Evolutionary conservation across 2,329 filamentous ascomycete species (phyloP).

Genomic region (Aureobasidium sp.): DNA sequence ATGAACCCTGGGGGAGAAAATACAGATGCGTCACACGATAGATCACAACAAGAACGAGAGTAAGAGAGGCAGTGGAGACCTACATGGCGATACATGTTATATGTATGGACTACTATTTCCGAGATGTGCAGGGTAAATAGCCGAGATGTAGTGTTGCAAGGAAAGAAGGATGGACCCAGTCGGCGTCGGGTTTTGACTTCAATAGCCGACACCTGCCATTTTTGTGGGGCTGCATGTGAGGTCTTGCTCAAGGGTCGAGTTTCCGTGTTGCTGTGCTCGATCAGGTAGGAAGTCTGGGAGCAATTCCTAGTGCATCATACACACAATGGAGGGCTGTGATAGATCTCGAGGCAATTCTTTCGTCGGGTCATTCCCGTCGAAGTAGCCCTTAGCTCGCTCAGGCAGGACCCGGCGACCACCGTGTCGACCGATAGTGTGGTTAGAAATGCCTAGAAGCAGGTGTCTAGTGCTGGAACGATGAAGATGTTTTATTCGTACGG

Average conservation of each 20-base stretch:
- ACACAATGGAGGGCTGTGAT: neutral
- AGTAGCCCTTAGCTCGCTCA: neutral
- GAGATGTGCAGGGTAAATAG: neutral
- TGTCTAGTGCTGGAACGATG: neutral
- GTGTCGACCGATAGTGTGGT: no score
- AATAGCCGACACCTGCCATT: constrained; percentile 1
- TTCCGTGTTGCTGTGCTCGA: neutral
- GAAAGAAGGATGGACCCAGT: neutral
- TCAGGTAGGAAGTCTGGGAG: neutral
- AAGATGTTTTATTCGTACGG: neutral
- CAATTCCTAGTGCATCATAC: neutral
- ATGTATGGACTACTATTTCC: constrained; percentile 11
- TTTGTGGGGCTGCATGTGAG: neutral
- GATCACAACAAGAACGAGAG: no score
- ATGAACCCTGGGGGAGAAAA: neutral
- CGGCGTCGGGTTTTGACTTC: constrained; percentile 6
- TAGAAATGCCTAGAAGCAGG: no score
- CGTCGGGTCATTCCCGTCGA: neutral
- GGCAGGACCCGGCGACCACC: no score
- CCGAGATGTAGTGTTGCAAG: neutral
- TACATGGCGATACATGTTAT: neutral
- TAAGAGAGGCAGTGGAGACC: neutral
- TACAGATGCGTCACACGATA: neutral
- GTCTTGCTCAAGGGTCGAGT: neutral
- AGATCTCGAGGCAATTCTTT: neutral